These are phyloP conservation scores for Ensete ventricosum DNA, from an alignment of 176 grass and related monocot genomes.

Conservation along the genomic window DNA sequence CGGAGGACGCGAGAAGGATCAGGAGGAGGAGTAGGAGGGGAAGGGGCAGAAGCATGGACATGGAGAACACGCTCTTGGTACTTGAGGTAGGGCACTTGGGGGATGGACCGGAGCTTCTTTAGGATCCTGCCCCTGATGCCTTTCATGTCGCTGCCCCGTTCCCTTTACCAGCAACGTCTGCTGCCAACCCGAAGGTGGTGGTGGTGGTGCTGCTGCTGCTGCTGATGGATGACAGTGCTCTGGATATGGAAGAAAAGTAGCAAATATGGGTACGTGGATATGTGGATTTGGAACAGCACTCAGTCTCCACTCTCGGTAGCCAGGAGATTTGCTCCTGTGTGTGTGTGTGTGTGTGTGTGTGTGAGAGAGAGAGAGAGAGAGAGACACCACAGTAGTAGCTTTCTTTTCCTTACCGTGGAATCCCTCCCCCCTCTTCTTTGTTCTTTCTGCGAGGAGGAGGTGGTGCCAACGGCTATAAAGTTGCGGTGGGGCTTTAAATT, in stretches of 20 bases:
- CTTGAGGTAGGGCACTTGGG: background rate
- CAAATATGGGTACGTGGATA: no score
- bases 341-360: no score
- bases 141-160: background rate
- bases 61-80: background rate
- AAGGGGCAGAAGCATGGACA: background rate
- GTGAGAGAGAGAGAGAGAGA: no score
- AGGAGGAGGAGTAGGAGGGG: background rate
- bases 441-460: background rate
- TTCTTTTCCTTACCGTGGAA: background rate
- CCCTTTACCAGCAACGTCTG: background rate
- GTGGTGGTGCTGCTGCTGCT: background rate
- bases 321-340: no score
- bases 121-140: background rate
- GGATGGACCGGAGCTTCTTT: background rate
- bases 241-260: background rate
- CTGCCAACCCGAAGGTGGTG: background rate
- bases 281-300: background rate
- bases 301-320: background rate
- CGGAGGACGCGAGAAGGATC: background rate
- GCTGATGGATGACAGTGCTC: background rate
- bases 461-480: constrained; percentile 1
- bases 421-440: background rate
- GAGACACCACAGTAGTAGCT: background rate
- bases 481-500: background rate